These are phyloP conservation scores for Zanthoxylum bungeanum DNA, from an alignment of 345 rosid genomes.

Conservation along the genomic window DNA sequence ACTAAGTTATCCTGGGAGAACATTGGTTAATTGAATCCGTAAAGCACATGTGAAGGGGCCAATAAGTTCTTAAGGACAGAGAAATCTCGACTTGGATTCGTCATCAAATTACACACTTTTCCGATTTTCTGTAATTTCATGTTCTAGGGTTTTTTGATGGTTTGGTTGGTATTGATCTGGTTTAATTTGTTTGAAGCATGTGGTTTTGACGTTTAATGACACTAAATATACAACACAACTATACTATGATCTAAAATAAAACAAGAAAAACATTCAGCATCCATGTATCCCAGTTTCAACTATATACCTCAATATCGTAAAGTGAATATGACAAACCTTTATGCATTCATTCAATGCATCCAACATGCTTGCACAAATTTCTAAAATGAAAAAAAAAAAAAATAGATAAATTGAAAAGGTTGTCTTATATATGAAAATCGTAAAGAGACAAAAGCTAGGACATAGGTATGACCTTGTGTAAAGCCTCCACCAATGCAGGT, in stretches of 20 bases:
- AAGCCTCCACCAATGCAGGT: conserved; percentile 66
- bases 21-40: no score
- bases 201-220: no score
- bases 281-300: neutral
- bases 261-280: neutral
- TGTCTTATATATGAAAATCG: neutral
- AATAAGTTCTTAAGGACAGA: no score
- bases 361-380: conserved; percentile 69
- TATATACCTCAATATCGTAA: neutral
- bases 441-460: conserved; percentile 7
- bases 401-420: neutral
- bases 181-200: no score
- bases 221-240: no score
- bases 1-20: no score
- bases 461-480: conserved; percentile 49
- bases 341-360: conserved; percentile 65
- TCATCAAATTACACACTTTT: no score
- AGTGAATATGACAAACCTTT: conserved; percentile 41
- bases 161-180: no score
- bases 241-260: neutral
- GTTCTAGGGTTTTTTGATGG: no score
- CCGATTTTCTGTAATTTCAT: no score
- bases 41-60: no score
- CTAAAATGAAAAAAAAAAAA: conserved; percentile 20
- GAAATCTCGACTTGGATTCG: no score